Conservation (phyloP, 176 grass and related monocot genomes). For the Aegilops speltoides region DNA sequence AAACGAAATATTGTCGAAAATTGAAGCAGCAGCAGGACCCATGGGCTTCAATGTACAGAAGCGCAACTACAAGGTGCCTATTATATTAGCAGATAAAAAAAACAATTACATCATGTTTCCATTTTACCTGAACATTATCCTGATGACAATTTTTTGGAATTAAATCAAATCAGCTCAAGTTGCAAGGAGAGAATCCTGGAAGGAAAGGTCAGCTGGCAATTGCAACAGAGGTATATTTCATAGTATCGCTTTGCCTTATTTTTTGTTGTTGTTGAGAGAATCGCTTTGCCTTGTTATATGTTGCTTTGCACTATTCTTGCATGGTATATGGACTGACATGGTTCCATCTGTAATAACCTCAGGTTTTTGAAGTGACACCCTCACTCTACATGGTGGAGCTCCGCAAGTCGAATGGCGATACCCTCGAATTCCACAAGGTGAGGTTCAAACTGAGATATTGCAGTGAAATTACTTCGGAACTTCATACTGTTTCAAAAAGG, state of each 20-base stretch:
- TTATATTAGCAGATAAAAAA: background rate
- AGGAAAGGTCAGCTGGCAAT: slow-evolving; percentile 98
- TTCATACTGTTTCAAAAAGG: background rate
- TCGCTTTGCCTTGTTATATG: background rate
- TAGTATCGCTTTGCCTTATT: background rate
- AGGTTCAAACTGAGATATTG: background rate
- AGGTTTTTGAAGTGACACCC: slow-evolving; percentile 96
- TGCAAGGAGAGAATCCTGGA: slow-evolving; percentile 89
- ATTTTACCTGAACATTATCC: background rate
- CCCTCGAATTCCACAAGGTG: slow-evolving; percentile 92
- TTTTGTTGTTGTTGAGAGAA: no score
- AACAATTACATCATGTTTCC: background rate
- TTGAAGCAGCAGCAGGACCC: slow-evolving; percentile 80
- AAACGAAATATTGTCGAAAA: slow-evolving; percentile 89
- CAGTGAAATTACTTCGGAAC: background rate
- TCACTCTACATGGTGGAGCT: slow-evolving; percentile 92
- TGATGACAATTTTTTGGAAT: background rate
- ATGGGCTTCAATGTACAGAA: slow-evolving; percentile 92
- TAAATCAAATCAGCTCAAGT: slow-evolving; percentile 71
- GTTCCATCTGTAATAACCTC: background rate
- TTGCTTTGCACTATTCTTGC: background rate
- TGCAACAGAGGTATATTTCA: slow-evolving; percentile 68
- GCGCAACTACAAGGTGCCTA: slow-evolving; percentile 84
- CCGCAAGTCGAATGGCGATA: slow-evolving; percentile 89
- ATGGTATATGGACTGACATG: slow-evolving; percentile 17